Evolutionary conservation across 2,329 filamentous ascomycete species (phyloP), one percentile per base, ranked within the genome.

Genomic region (Trematosphaeria pertusa): DNA sequence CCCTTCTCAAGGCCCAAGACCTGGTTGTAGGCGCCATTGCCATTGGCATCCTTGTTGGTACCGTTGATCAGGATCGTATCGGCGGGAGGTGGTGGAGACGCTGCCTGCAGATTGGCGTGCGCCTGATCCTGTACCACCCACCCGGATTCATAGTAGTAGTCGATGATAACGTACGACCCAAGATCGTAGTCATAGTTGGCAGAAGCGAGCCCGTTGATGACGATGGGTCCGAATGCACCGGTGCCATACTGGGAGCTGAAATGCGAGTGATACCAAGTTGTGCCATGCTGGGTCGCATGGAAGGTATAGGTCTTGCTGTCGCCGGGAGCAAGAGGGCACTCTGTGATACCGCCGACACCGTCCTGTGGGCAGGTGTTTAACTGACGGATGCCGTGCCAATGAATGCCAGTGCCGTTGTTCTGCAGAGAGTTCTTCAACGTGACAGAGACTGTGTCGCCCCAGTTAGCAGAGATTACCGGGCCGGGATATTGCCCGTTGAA

Each of bases 331-430:
- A 87, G 81, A 1, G 86, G 85, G 52, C 72, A 74, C 55, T 74
- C 69, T 3, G 73, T 75, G 24, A 75, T 63, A 30, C 74, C 75
- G n/a, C 69, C 69, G 3, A 84, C 81, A 37, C 84, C 84, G 56
- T 86, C 83, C 48, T 78, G 72, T 36, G 37, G 40, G 32, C 28
- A 39, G 14, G 42, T 56, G 21, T 54, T 52, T 9, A 61, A 42
- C 59, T 85, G 81, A 4, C 81, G 75, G 38, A 87, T 58, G 0
- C 79, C 85, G 59, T 87, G 84, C 68, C 77, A 86, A 59, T 86
- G 84, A 17, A 86, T 78, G 20, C 75, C 75, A 6, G 82, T 85
- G 24, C 83, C 82, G 51, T 87, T 86, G 52, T 75, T 60, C 10
- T 67, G 62, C 70, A 79, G 42, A 34, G 68, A 45, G 62, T 87